Percentiles rank a stretch among this genome's conserved stretches.
Evolutionary conservation across 768 basidiomycete species (phyloP).

Genomic region (Imleria badia): DNA sequence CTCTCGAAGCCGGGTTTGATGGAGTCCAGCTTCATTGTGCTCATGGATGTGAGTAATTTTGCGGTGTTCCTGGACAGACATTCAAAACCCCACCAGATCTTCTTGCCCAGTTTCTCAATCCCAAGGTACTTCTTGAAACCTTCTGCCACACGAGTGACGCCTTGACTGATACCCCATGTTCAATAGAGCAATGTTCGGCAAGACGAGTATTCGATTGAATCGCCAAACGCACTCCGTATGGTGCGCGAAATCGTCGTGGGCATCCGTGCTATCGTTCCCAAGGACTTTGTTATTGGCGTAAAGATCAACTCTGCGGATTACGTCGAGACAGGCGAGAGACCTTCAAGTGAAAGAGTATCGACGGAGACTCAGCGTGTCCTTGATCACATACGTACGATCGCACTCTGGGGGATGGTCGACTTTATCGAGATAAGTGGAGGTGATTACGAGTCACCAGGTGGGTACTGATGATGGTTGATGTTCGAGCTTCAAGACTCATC

Average conservation of each 20-base stretch:
- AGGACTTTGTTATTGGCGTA: slow-evolving; percentile 68
- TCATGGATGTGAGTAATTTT: slow-evolving; percentile 70
- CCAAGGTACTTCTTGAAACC: slow-evolving; percentile 46
- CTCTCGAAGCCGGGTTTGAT: slow-evolving; percentile 72
- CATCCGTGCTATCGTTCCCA: slow-evolving; percentile 55
- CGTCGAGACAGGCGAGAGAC: slow-evolving; percentile 32
- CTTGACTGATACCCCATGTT: neutral
- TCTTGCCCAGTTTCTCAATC: slow-evolving; percentile 74
- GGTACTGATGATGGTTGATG: slow-evolving; percentile 4
- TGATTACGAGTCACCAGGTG: slow-evolving; percentile 78
- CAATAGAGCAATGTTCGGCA: slow-evolving; percentile 50
- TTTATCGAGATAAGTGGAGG: slow-evolving; percentile 90
- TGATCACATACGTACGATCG: slow-evolving; percentile 58
- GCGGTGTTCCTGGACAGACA: neutral
- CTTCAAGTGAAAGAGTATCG: slow-evolving; percentile 32
- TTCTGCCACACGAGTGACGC: slow-evolving; percentile 14
- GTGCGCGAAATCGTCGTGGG: slow-evolving; percentile 52
- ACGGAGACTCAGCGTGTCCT: slow-evolving; percentile 45
- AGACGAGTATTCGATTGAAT: slow-evolving; percentile 56
- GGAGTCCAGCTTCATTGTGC: slow-evolving; percentile 84
- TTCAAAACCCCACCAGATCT: slow-evolving; percentile 49
- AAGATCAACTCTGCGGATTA: slow-evolving; percentile 86
- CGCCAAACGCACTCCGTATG: slow-evolving; percentile 50
- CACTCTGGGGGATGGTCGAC: slow-evolving; percentile 66
- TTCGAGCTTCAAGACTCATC: neutral